Conservation (phyloP, 1,139 yeast genomes). For the Kodamaea sp. region DNA sequence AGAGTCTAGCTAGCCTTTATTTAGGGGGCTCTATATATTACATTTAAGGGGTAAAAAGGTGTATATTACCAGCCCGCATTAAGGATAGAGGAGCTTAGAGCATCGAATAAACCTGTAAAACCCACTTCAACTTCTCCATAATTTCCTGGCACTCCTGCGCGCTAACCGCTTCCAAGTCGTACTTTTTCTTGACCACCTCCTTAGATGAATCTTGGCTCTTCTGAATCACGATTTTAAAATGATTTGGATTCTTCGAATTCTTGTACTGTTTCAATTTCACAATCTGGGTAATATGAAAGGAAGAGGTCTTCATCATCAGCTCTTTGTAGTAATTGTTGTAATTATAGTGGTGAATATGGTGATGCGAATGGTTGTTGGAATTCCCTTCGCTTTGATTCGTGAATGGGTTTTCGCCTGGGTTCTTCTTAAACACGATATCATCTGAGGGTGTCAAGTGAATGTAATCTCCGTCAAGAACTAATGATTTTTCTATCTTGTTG, state of each 20-base stretch:
- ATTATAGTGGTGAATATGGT: slow-evolving; percentile 51
- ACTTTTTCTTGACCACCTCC: slow-evolving; percentile 58
- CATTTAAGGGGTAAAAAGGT: too few relatives aligned
- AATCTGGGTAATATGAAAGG: slow-evolving; percentile 84
- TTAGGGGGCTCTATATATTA: too few relatives aligned
- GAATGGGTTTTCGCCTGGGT: slow-evolving; percentile 38
- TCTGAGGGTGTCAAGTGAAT: slow-evolving; percentile 86
- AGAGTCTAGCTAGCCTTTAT: too few relatives aligned
- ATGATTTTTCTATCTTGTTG: slow-evolving; percentile 75
- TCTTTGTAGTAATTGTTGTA: slow-evolving; percentile 42
- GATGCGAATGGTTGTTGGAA: slow-evolving; percentile 28
- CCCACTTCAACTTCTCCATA: slow-evolving; percentile 61
- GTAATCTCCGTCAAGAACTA: slow-evolving; percentile 92
- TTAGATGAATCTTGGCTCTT: slow-evolving; percentile 45
- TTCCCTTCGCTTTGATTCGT: slow-evolving; percentile 13
- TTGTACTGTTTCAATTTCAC: slow-evolving; percentile 73
- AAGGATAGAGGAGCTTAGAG: too few relatives aligned
- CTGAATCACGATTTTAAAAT: slow-evolving; percentile 80
- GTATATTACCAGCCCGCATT: too few relatives aligned
- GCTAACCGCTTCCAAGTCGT: slow-evolving; percentile 78
- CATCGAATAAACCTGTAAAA: slow-evolving; percentile 51
- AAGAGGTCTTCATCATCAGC: slow-evolving; percentile 71
- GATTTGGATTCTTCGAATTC: slow-evolving; percentile 62
- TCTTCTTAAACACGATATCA: slow-evolving; percentile 52
- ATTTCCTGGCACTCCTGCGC: slow-evolving; percentile 71